These are phyloP conservation scores for Gryganskiella cystojenkinii DNA, from an alignment of 192 early-diverging fungal genomes.

Conservation along the genomic window DNA sequence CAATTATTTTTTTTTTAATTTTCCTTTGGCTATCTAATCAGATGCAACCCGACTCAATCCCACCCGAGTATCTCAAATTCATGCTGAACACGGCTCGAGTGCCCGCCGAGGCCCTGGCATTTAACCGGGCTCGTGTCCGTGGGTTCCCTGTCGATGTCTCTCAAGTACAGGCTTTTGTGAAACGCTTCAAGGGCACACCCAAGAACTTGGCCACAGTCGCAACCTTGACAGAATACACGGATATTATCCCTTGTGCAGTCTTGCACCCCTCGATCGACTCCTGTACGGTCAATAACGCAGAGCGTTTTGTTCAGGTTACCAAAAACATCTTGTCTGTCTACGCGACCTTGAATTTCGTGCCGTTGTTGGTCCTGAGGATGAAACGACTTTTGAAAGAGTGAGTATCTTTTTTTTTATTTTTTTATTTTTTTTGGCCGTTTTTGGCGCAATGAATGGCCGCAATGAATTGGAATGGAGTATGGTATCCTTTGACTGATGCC, in stretches of 20 bases:
- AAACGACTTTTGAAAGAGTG: constrained; percentile 69
- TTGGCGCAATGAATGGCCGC: neutral
- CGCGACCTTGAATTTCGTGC: constrained; percentile 79
- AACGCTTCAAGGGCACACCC: constrained; percentile 52
- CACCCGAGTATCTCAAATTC: constrained; percentile 66
- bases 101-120: constrained; percentile 59
- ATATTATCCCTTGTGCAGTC: constrained; percentile 65
- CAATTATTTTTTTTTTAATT: constrained; percentile 2
- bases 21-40: constrained; percentile 10
- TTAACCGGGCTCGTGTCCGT: constrained; percentile 67
- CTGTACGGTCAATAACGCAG: constrained; percentile 53
- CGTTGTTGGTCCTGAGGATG: constrained; percentile 71
- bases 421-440: neutral
- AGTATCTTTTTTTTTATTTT: constrained; percentile 22
- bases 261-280: constrained; percentile 66
- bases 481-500: neutral
- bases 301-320: constrained; percentile 64
- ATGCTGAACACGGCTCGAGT: constrained; percentile 75
- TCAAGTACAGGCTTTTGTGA: constrained; percentile 39
- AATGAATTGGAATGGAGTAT: too few relatives aligned
- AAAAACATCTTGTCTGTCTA: constrained; percentile 70
- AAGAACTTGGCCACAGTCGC: constrained; percentile 51
- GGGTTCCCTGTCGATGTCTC: constrained; percentile 53
- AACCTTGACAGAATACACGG: constrained; percentile 51
- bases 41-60: constrained; percentile 68